These are phyloP conservation scores for Akebia trifoliata DNA, from an alignment of 164 flowering plant species.

Conservation along the genomic window DNA sequence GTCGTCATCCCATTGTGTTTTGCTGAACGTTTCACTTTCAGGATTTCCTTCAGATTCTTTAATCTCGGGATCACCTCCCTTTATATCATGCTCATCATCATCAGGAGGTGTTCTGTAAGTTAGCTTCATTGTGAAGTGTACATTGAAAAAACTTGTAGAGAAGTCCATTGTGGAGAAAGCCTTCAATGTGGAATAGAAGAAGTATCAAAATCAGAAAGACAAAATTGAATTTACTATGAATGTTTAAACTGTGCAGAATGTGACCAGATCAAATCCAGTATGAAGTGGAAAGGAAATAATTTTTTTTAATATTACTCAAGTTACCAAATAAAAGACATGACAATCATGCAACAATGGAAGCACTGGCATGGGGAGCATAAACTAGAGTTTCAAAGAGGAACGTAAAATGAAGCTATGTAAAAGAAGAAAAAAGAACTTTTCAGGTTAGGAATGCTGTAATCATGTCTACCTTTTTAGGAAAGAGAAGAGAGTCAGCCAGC, in stretches of 20 bases:
- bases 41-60: conserved; percentile 31
- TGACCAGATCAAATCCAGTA: not conserved
- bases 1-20: conserved; percentile 88
- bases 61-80: conserved; percentile 36
- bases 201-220: not conserved
- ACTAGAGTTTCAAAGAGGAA: not conserved
- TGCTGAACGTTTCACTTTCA: conserved; percentile 31
- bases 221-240: not conserved
- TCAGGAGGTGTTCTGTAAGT: conserved; percentile 77
- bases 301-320: not conserved
- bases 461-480: too few species aligned
- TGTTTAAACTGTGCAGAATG: not conserved
- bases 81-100: conserved; percentile 47
- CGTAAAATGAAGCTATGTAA: not conserved
- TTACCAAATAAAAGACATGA: too few species aligned
- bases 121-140: conserved; percentile 78
- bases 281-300: not conserved
- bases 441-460: not conserved
- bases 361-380: not conserved
- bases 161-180: conserved; percentile 63
- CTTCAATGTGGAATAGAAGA: conserved; percentile 41
- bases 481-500: too few species aligned
- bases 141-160: conserved; percentile 52
- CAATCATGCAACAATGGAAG: not conserved
- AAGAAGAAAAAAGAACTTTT: not conserved